Conservation (phyloP, 176 grass and related monocot species). For the Tuctoria greenei region DNA sequence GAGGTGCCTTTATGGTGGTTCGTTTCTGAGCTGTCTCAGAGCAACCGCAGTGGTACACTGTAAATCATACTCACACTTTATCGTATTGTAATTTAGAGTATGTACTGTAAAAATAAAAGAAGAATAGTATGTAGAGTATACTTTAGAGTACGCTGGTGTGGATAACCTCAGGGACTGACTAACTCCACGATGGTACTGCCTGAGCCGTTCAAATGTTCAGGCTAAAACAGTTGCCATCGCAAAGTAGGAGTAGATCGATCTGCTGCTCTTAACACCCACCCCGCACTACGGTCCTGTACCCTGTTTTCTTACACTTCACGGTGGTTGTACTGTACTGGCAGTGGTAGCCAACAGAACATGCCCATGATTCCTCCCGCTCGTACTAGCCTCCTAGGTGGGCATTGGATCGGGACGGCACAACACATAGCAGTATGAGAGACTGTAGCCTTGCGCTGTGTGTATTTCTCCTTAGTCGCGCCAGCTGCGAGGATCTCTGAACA, state of each 20-base stretch:
- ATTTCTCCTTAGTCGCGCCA: background rate
- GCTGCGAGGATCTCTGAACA: background rate
- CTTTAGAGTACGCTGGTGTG: too few species aligned
- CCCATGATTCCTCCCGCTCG: background rate
- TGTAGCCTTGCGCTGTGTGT: background rate
- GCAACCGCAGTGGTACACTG: too few species aligned
- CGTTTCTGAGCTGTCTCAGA: background rate
- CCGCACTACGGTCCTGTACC: background rate
- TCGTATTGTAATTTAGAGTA: too few species aligned
- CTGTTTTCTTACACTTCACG: too few species aligned
- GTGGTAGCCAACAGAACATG: background rate
- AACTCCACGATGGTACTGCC: background rate
- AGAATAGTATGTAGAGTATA: too few species aligned
- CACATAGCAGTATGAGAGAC: background rate
- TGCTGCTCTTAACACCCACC: background rate
- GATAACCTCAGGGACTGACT: too few species aligned
- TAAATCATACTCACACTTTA: too few species aligned
- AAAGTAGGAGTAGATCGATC: background rate
- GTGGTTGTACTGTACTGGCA: too few species aligned
- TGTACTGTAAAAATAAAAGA: too few species aligned
- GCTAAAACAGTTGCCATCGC: background rate
- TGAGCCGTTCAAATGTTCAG: background rate
- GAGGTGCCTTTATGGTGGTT: slow-evolving; percentile 3
- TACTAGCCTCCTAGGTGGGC: background rate
- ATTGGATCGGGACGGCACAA: background rate